Evolutionary conservation across 2,329 filamentous ascomycete genomes (phyloP).

Genomic region (Trichoderma sp.): DNA sequence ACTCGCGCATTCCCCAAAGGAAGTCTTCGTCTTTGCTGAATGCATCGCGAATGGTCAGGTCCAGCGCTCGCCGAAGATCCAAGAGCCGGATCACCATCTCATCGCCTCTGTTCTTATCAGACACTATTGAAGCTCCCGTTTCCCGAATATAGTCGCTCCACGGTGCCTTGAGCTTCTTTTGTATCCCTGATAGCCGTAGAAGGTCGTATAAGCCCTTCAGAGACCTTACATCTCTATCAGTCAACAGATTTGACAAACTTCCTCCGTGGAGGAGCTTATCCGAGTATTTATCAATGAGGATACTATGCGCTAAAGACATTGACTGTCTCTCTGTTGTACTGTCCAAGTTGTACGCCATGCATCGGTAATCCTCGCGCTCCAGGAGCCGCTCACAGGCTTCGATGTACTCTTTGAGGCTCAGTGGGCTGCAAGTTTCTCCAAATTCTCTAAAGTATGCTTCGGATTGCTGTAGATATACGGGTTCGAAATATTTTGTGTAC

Average conservation of each 20-base stretch:
- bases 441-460: constrained; percentile 70
- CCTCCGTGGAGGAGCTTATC: constrained; percentile 66
- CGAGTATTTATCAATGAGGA: constrained; percentile 71
- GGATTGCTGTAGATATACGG: constrained; percentile 70
- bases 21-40: constrained; percentile 80
- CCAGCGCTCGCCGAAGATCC: constrained; percentile 77
- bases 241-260: constrained; percentile 73
- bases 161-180: constrained; percentile 68
- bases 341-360: constrained; percentile 80
- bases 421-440: constrained; percentile 66
- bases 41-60: constrained; percentile 74
- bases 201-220: constrained; percentile 79
- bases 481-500: constrained; percentile 81
- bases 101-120: constrained; percentile 75
- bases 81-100: constrained; percentile 87
- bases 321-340: constrained; percentile 79
- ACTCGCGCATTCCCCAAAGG: constrained; percentile 76
- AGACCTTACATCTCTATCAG: constrained; percentile 68
- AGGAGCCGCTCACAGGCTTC: constrained; percentile 70
- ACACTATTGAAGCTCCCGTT: constrained; percentile 76
- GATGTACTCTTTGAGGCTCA: constrained; percentile 76
- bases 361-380: constrained; percentile 71
- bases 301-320: constrained; percentile 71
- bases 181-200: constrained; percentile 71
- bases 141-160: constrained; percentile 80